Base-by-base conservation (phyloP, 495 filamentous ascomycete species). In the Xylaria venustula region DNA sequence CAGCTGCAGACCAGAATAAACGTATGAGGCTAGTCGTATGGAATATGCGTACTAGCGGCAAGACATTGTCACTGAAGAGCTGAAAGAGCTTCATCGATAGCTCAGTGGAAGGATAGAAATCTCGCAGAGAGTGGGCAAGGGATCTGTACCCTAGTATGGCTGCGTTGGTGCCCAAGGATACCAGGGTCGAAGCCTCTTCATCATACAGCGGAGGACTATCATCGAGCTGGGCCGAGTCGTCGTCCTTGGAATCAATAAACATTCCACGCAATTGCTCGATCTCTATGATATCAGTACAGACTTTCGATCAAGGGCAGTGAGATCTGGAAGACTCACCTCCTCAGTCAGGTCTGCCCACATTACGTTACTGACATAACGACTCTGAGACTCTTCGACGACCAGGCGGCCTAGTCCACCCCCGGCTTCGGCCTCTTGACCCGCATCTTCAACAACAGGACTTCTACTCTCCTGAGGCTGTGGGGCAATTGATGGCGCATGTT, bases 51-150 rank as follows among this genome's bases (percentile, higher is more conserved):
- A 77, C 62, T 26, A 84, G 58, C 7, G 80, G 78, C 60, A 81
- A 71, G 20, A 85, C 77, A 40, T 81, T 82, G 6, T 83, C 74
- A 15, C 81, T 59, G 54, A 81, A 85, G 1, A 77, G 71, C 65
- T 83, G 81, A 79, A 81, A 85, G 8, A 85, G 74, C 50, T 76
- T 74, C 53, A 72, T 68, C 14, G 67, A 61, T 15, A 65, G 36
- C 36, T 66, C 73, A 3, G 82, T 67, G 2, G 63, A 66, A 0
- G 85, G 85, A 72, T 89, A 84, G 19, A 85, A 67, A 22, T 51
- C 57, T 30, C 36, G 52, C 20, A 65, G 53, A 40, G 58, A 60
- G 34, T 55, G 53, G 20, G 51, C 30, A 30, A 61, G 47, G 17
- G 62, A 61, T n/a, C 58, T 25, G 36, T 51, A 55, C 9, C 58